Base-by-base conservation (phyloP, 306 rosid species). In the Vigna mungo region DNA sequence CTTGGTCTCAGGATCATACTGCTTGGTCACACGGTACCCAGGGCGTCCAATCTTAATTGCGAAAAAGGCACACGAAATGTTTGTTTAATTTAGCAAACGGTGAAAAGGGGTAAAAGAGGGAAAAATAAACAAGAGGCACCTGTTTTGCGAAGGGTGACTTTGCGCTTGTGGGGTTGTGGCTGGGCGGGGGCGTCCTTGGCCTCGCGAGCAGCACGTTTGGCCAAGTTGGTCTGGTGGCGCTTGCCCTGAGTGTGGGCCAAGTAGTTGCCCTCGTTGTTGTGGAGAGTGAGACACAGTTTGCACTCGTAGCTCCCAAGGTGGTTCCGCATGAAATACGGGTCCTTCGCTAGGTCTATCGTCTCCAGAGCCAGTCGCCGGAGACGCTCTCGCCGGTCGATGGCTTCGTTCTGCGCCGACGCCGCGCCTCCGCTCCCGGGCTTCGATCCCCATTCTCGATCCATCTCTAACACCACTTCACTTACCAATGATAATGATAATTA, bases 401-500 rank as follows among this genome's bases (percentile, higher is more conserved):
- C 99, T 80, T 95, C 99, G 84, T 90, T 92, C 76, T 95, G 99
- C 16, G 97, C 97, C 60, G 97, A 74, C 83, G 99, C 99, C 2
- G 97, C 97, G 21, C 99, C 99, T 7, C 97, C 99, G 77, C 97
- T 95, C 11, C 99, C 99, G 1, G 99, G 99, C 86, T 95, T 95
- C n/a, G 97, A 92, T 47, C 99, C 99, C 97, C 99, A 95, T 13
- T 92, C 99, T n/a, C 99, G 87, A 81, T 95, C 99, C 99, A 95
- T 93, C 9, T 1, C 65, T 21, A 51, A 41, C 46, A 41, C 10
- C 4, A 41, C 44, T 37, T 39, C 44, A 39, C 12, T 41, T 41
- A 41, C 44, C 46, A 9, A 41, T 41, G 46, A 9, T 34, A 34
- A 0, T 34, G 37, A 34, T 41, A 9, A 9, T 41, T 9, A 41